Evolutionary conservation across 768 basidiomycete species (phyloP).

Genomic region (Daedaleopsis sinensis): DNA sequence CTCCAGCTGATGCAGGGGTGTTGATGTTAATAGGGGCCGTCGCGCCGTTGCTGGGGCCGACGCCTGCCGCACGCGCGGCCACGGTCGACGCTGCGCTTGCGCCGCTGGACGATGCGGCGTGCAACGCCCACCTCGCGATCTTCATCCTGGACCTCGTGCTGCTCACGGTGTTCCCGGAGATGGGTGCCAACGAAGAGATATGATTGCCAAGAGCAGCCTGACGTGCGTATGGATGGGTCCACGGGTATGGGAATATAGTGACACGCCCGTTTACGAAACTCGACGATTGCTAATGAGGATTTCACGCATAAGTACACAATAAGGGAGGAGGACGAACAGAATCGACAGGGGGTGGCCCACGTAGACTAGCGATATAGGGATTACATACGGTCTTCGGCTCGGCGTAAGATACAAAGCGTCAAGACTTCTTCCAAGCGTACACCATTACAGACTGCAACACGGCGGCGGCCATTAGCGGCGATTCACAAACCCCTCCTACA

Average conservation of each 20-base stretch:
- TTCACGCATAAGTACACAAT: not conserved
- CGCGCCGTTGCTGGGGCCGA: slow-evolving; percentile 58
- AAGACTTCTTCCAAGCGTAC: slow-evolving; percentile 21
- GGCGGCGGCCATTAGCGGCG: not conserved
- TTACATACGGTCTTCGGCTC: not conserved
- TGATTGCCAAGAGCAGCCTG: not conserved
- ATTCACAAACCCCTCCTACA: slow-evolving; percentile 37
- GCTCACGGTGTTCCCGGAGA: slow-evolving; percentile 77
- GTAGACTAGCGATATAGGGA: slow-evolving; percentile 4
- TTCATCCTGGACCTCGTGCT: slow-evolving; percentile 75
- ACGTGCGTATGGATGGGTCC: not conserved
- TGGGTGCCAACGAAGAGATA: slow-evolving; percentile 41
- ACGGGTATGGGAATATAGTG: not conserved
- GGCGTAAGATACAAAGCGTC: slow-evolving; percentile 6
- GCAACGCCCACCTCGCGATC: slow-evolving; percentile 80
- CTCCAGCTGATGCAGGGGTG: not conserved
- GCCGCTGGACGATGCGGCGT: slow-evolving; percentile 60
- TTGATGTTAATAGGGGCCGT: slow-evolving; percentile 47
- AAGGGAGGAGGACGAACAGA: not conserved
- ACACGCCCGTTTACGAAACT: slow-evolving; percentile 1
- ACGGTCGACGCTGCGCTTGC: slow-evolving; percentile 61
- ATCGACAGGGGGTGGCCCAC: not conserved
- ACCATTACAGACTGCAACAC: slow-evolving; percentile 8
- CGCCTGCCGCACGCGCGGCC: slow-evolving; percentile 37
- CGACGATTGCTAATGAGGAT: not conserved